Base-by-base conservation (phyloP, 352 stramenopile species). In the Globisporangium okanoganense region DNA sequence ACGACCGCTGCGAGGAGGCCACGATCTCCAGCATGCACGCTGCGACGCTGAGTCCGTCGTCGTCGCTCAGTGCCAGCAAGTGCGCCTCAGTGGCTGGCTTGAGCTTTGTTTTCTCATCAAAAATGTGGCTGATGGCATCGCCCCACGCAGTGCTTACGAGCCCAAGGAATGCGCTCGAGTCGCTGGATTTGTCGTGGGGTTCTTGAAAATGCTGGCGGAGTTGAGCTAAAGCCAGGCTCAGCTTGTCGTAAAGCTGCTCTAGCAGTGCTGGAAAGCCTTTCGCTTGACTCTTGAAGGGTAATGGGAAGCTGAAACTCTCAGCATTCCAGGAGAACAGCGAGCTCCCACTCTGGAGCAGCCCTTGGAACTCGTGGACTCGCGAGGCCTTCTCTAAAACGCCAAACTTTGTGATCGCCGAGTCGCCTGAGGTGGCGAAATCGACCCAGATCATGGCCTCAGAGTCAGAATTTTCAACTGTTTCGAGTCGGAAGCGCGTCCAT, bases 1-100 rank as follows among this genome's bases (percentile, higher is more conserved):
- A 61, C 13, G 74, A 79, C 4, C 80, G 76, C 14, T 75, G 51
- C 29, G 73, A 74, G 0, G 72, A 86, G 29, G 59, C 29, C 12
- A 86, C 61, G 35, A 72, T 76, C 45, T 90, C 80, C 50, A 88
- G 61, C 72, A 90, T 87, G 43, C 80, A 90, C 9, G 75, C 64
- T 6, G 78, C 71, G 27, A 84, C 78, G 29, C 78, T 85, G 36
- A 90, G 71, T n/a, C 78, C 78, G 38, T 88, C 75, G 16, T 64
- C 51, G 49, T 90, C 80, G 56, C 66, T 76, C 14, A 88, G 62
- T 0, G 76, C 78, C 27, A 88, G 55, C 16, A 85, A 25, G 2
- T 50, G 9, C 20, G 52, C 58, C 43, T 67, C 61, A 3, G 16
- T 41, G 16, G 38, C 3, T 55, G 16, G 49, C 4, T 55, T 16